Base-by-base conservation (phyloP, 129 eudicot species). In the Tagetes erecta region DNA sequence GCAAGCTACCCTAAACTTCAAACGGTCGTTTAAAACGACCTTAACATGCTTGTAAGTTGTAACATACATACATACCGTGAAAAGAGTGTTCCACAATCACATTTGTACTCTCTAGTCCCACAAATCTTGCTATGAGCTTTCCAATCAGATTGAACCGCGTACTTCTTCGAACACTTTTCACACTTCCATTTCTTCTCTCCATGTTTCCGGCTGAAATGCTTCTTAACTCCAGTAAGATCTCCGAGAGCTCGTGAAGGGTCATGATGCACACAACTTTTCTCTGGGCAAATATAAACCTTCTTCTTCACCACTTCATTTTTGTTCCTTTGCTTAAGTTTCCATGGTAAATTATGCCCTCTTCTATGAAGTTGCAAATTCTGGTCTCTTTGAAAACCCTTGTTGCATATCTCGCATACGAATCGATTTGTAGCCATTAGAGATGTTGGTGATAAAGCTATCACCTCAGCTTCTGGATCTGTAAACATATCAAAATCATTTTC, bases 301-400 rank as follows among this genome's bases (percentile, higher is more conserved):
- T 86, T 91, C 76, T 78, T 77, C 8, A 83, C 73, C n/a, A 81
- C 89, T 77, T 88, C 95, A n/a, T 79, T 83, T 45, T 82, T 71
- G 42, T 79, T 88, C 50, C 97, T 64, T 78, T 88, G 96, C 72
- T 87, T 81, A 3, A 91, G 87, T 74, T 88, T 91, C 97, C 97
- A 91, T 3, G 97, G 97, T 55, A 91, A 51, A 74, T 91, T 91
- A 68, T 91, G 97, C 37, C 97, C 97, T 27, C 97, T 84, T 51
- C 97, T 80, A 72, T 91, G 97, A 51, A 91, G 97, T 78, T 91
- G 97, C 44, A 91, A 50, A 59, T 91, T 91, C 78, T 91, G 97
- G 84, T 91, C 97, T 27, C 97, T 80, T 68, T 91, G 97, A 71
- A 91, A 91, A 3, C 97, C 97, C 78, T 91, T 91, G 63, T 75